A percentile compares a stretch with the other conserved stretches of the same genome.
Evolutionary conservation across 2,329 filamentous ascomycete genomes (phyloP).

Genomic region (Sporothrix phasma): DNA sequence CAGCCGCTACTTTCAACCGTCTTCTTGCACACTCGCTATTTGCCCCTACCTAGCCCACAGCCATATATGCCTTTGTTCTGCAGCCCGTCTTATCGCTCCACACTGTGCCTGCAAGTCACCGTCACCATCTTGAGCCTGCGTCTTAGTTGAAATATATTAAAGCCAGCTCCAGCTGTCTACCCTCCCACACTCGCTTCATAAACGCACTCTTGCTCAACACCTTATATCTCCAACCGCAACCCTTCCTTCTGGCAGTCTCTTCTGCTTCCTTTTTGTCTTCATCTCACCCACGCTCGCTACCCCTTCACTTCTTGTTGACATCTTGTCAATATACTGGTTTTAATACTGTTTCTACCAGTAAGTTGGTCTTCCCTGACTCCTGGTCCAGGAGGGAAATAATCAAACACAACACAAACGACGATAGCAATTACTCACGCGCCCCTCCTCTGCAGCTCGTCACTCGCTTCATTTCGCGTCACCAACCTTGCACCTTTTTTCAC

Average conservation of each 20-base stretch:
- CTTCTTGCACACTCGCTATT: neutral
- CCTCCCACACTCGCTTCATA: conserved; percentile 5
- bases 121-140: neutral
- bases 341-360: neutral
- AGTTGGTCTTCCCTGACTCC: neutral
- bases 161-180: neutral
- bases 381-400: neutral
- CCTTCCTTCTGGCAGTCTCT: neutral
- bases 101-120: conserved; percentile 9
- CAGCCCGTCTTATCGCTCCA: neutral
- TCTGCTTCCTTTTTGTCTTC: neutral
- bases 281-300: conserved; percentile 7
- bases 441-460: conserved; percentile 8
- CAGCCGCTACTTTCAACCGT: neutral
- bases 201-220: neutral
- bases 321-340: neutral
- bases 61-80: conserved; percentile 5
- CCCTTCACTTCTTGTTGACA: conserved; percentile 9
- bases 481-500: conserved; percentile 26
- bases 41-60: conserved; percentile 1
- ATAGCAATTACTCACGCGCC: neutral
- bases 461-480: conserved; percentile 15
- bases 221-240: neutral
- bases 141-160: conserved; percentile 7
- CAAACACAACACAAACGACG: neutral